Conservation (phyloP, 164 flowering plant genomes). For the Liquidambar formosana region DNA sequence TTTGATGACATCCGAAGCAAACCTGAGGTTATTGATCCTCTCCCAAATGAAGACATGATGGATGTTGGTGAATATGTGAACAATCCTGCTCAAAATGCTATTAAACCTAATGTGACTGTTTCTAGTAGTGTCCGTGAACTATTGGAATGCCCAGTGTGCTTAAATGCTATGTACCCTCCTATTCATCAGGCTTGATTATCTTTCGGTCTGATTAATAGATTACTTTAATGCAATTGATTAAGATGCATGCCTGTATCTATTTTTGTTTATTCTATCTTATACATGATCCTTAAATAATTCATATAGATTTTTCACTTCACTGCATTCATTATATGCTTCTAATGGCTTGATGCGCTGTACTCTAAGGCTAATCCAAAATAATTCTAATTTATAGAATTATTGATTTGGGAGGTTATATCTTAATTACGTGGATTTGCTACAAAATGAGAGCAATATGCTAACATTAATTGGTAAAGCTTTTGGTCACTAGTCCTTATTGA, state of each 20-base stretch:
- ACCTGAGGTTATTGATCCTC: too few relatives aligned
- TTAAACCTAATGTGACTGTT: constrained; percentile 55
- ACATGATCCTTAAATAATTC: too few relatives aligned
- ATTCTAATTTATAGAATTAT: too few relatives aligned
- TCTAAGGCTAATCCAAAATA: too few relatives aligned
- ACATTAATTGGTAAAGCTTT: too few relatives aligned
- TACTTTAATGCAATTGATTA: not conserved
- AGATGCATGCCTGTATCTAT: not conserved
- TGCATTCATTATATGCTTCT: too few relatives aligned
- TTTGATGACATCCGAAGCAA: constrained; percentile 60
- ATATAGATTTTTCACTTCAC: too few relatives aligned
- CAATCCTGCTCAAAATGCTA: constrained; percentile 45
- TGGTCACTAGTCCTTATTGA: too few relatives aligned
- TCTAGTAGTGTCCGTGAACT: constrained; percentile 81
- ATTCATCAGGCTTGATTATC: constrained; percentile 77
- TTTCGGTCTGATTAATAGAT: not conserved
- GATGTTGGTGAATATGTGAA: constrained; percentile 51
- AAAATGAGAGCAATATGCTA: too few relatives aligned
- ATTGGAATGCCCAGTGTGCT: constrained; percentile 92
- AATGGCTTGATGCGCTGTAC: too few relatives aligned
- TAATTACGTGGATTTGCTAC: too few relatives aligned
- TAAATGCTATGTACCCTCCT: constrained; percentile 97
- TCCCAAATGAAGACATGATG: constrained; percentile 48
- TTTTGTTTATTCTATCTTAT: not conserved
- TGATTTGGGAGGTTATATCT: too few relatives aligned